Conservation (phyloP, 208 protist genomes). For the Acanthamoeba castellanii region DNA sequence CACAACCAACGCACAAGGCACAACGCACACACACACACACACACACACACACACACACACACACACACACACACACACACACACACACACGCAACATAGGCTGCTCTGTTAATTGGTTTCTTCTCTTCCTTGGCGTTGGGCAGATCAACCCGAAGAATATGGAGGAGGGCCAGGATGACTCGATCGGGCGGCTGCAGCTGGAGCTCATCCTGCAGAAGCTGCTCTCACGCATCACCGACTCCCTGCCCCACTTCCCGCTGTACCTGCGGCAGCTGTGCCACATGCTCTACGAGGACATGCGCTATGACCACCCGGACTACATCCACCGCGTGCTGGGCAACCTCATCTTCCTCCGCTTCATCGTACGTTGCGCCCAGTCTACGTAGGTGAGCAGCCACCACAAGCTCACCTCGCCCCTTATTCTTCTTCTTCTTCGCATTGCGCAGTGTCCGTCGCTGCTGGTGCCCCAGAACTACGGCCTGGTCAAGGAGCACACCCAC, state of each 20-base stretch:
- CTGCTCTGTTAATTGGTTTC: not conserved
- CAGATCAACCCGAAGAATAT: conserved; percentile 38
- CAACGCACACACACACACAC: not conserved
- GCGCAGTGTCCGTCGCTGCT: conserved; percentile 20
- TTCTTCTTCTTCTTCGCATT: not conserved
- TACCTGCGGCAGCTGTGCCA: conserved; percentile 49
- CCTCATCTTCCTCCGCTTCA: conserved; percentile 74
- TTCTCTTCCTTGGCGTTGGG: not conserved
- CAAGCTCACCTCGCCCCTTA: too few species aligned
- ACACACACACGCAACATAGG: not conserved
- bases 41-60: not conserved
- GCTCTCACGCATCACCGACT: conserved; percentile 7
- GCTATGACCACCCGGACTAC: conserved; percentile 52
- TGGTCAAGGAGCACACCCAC: conserved; percentile 33
- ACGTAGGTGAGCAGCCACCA: not conserved
- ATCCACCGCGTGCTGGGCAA: conserved; percentile 49
- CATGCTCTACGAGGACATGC: conserved; percentile 44
- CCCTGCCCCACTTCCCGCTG: conserved; percentile 16
- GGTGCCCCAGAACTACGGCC: conserved; percentile 43
- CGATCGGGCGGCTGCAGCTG: conserved; percentile 39
- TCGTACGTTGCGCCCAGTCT: not conserved
- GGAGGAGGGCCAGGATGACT: conserved; percentile 49
- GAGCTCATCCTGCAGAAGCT: conserved; percentile 49
- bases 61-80: not conserved
- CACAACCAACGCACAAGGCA: too few species aligned